phyloP scores from a whole-genome alignment of 2,329 filamentous ascomycete genomes.

The Phialophora verrucosa region DNA sequence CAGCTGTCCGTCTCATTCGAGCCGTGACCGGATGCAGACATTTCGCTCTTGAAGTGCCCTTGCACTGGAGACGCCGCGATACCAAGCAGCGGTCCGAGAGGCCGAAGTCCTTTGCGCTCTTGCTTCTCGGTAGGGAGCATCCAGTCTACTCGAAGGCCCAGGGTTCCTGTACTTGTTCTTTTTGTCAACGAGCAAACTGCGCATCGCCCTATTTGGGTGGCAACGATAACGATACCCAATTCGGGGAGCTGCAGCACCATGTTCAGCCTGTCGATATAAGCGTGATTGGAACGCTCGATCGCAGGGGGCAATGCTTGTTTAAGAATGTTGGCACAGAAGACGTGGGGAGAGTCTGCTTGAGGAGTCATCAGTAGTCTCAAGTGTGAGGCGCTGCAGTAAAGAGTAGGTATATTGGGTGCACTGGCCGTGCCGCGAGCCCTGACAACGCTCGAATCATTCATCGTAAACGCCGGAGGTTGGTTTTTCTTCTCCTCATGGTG shows the following conservation, averaged over 20 bases:
- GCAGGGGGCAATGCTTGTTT: conserved; percentile 34
- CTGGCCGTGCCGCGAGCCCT: conserved; percentile 5
- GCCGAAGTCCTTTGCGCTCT: conserved; percentile 52
- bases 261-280: conserved; percentile 55
- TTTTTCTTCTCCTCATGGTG: background rate
- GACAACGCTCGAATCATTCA: conserved; percentile 5
- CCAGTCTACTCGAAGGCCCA: conserved; percentile 62
- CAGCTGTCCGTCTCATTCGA: conserved; percentile 34
- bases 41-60: conserved; percentile 43
- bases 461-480: background rate
- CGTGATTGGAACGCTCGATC: conserved; percentile 23
- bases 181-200: conserved; percentile 60
- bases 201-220: conserved; percentile 62
- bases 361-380: conserved; percentile 36
- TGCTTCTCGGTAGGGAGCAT: conserved; percentile 61
- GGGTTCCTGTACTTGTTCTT: conserved; percentile 42
- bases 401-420: conserved; percentile 34
- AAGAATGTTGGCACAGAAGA: conserved; percentile 39
- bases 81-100: conserved; percentile 56
- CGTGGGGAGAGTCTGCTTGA: conserved; percentile 32
- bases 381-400: conserved; percentile 37
- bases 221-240: conserved; percentile 63
- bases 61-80: conserved; percentile 64
- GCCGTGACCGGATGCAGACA: conserved; percentile 28
- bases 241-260: conserved; percentile 64